These are phyloP conservation scores for Starmera stellimalicola DNA, from an alignment of 1,139 yeast species.

Conservation along the genomic window DNA sequence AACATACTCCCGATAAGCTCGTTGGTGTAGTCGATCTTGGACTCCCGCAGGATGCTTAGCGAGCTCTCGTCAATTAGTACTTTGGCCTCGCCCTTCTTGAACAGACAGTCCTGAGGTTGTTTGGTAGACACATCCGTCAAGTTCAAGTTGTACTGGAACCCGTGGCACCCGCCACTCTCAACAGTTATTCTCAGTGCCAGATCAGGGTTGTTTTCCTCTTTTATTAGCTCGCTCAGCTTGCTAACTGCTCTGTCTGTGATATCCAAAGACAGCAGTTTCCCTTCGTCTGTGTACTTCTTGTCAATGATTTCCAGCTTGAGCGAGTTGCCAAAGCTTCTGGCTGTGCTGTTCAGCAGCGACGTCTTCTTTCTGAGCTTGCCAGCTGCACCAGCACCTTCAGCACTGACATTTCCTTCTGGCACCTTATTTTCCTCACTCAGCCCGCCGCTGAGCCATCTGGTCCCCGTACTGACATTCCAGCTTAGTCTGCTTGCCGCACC, in stretches of 20 bases:
- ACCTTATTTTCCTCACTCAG: no score
- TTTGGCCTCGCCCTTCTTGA: constrained; percentile 59
- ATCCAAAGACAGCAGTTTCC: constrained; percentile 22
- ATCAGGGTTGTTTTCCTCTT: constrained; percentile 47
- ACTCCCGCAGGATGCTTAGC: constrained; percentile 72
- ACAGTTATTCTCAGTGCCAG: constrained; percentile 71
- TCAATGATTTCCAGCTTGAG: constrained; percentile 9
- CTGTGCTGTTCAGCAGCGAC: constrained; percentile 6
- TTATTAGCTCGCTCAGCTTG: constrained; percentile 48
- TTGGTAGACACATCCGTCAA: constrained; percentile 28
- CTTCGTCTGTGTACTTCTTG: constrained; percentile 18
- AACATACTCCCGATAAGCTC: constrained; percentile 94
- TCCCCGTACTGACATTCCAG: no score
- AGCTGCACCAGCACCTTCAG: background rate
- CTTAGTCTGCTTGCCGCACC: no score
- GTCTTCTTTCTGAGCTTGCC: constrained; percentile 2
- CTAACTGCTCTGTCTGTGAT: constrained; percentile 37
- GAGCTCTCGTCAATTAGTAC: constrained; percentile 77
- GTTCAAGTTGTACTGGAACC: constrained; percentile 80
- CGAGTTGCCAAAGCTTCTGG: constrained; percentile 1
- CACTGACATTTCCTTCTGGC: background rate
- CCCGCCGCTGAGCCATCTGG: no score
- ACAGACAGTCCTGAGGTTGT: constrained; percentile 39
- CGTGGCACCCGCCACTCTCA: constrained; percentile 98
- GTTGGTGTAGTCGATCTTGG: constrained; percentile 80